Evolutionary conservation across 306 rosid genomes (phyloP), one percentile per base, ranked within the genome.

Genomic region (Morella rubra): DNA sequence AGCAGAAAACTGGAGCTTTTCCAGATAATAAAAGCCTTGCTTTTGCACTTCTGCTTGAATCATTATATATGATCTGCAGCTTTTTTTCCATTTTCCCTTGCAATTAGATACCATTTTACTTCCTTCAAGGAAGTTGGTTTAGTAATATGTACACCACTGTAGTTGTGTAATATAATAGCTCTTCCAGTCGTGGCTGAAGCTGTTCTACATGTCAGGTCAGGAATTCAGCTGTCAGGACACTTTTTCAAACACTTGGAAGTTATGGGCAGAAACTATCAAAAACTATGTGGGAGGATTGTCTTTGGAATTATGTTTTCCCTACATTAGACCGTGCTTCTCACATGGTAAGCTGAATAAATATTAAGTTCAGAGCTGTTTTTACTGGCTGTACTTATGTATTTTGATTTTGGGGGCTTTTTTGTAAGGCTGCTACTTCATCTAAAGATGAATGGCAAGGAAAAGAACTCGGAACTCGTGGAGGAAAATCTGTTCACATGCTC

Each of bases 401-500:
- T 44, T 52, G 70, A 56, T 12, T 68, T 74, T 82, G 82, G 77
- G 52, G 73, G 77, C 80, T 81, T 72, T 67, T 44, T 61, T 77
- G 47, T 14, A 75, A 94, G 98, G 98, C 90, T 75, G 98, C 94
- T 69, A 92, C 96, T 75, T 94, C 98, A 73, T 94, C 98, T 19
- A 94, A 94, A 84, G 97, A 92, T 80, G 97, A 94, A 89, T 88
- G 95, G 94, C 97, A 89, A 51, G 98, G 98, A 71, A 94, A 92
- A 92, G 97, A 94, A 85, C 93, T 94, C 74, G 98, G 98, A 81
- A 94, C 97, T 85, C 91, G 90, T n/a, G 97, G 91, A 71, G 97
- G 98, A 81, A 94, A 94, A 86, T 95, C 98, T 40, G 90, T 94
- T 82, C 98, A 92, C 84, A 94, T 94, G 98, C 97, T 94, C 84